Conservation (phyloP, 2,329 filamentous ascomycete species). For the Talaromyces rugulosus region DNA sequence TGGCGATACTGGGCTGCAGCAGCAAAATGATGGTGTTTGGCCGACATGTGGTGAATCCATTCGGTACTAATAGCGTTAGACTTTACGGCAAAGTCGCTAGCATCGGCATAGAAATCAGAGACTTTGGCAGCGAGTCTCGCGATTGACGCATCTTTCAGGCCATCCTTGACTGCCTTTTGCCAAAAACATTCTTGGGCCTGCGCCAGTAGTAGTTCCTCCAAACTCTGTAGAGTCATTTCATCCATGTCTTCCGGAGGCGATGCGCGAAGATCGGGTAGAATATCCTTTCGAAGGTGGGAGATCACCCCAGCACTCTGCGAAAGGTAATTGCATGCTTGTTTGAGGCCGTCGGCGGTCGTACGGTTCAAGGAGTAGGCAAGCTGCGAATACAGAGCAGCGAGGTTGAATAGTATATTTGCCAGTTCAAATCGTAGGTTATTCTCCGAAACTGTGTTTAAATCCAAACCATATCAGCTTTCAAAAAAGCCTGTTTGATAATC, state of each 20-base stretch:
- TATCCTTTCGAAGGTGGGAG: constrained; percentile 66
- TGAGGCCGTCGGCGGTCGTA: constrained; percentile 74
- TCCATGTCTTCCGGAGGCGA: constrained; percentile 96
- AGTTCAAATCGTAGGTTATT: constrained; percentile 76
- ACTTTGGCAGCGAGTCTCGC: constrained; percentile 87
- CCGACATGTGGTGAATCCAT: constrained; percentile 97
- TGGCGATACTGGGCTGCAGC: constrained; percentile 91
- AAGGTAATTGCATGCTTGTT: constrained; percentile 84
- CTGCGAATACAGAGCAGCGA: constrained; percentile 89
- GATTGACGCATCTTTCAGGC: constrained; percentile 86
- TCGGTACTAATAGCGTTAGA: constrained; percentile 86
- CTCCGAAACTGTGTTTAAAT: constrained; percentile 45
- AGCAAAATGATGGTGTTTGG: constrained; percentile 96
- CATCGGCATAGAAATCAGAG: constrained; percentile 81
- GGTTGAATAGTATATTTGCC: constrained; percentile 88
- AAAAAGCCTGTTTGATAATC: background rate
- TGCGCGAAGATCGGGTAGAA: constrained; percentile 78
- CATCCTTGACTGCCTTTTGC: constrained; percentile 94
- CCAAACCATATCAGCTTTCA: background rate
- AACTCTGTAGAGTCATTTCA: constrained; percentile 73
- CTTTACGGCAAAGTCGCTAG: constrained; percentile 79
- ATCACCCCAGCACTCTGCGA: constrained; percentile 82
- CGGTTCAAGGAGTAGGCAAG: constrained; percentile 78
- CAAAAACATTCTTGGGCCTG: constrained; percentile 98
- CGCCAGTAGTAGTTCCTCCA: constrained; percentile 79